phyloP scores from a whole-genome alignment of 768 basidiomycete genomes.

The Leccinum rimulosum region DNA sequence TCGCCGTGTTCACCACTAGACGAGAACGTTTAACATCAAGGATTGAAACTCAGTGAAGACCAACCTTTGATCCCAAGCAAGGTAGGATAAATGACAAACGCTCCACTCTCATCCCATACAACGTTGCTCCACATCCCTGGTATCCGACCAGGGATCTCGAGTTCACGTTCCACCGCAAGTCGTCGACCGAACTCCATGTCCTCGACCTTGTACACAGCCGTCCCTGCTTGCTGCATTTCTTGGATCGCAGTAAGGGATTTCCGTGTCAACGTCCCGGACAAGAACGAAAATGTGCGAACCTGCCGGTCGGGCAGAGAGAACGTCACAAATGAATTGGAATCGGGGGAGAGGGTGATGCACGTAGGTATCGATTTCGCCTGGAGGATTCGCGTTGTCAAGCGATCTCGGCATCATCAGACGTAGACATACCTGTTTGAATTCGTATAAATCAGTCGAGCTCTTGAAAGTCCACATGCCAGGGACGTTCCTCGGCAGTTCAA shows the following conservation, averaged over 20 bases:
- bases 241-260: conserved; percentile 88
- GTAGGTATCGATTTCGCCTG: conserved; percentile 92
- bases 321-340: conserved; percentile 85
- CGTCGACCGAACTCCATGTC: conserved; percentile 99
- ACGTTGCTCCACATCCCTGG: conserved; percentile 84
- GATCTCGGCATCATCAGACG: background rate
- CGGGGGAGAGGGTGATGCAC: conserved; percentile 87
- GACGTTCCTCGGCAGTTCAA: conserved; percentile 75
- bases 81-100: conserved; percentile 91
- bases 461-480: conserved; percentile 88
- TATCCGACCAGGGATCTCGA: conserved; percentile 73
- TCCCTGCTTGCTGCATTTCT: conserved; percentile 99
- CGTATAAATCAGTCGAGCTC: conserved; percentile 89
- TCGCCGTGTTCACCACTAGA: conserved; percentile 89
- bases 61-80: conserved; percentile 93
- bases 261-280: conserved; percentile 82
- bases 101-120: conserved; percentile 98
- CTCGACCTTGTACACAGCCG: conserved; percentile 86
- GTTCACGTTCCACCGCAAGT: conserved; percentile 87
- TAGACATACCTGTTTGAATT: conserved; percentile 87
- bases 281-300: conserved; percentile 90
- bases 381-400: background rate
- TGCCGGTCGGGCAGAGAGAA: conserved; percentile 93
- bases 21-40: background rate
- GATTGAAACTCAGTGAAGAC: conserved; percentile 12